Percentiles rank a stretch among this genome's conserved stretches.
Conservation (phyloP, 345 rosid genomes). For the Populus deltoides region DNA sequence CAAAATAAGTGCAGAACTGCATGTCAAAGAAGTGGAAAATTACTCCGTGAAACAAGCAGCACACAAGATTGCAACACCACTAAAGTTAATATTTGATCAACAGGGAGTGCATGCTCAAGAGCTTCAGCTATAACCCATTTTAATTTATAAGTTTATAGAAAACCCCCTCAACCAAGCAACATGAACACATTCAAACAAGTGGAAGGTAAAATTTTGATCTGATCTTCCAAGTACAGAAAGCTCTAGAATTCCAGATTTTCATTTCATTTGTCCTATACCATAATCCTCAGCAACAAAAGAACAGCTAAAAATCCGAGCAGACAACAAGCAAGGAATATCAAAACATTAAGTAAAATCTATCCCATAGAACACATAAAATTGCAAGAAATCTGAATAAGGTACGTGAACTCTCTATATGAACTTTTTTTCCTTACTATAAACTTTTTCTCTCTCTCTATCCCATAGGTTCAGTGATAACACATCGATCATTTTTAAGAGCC, state of each 20-base stretch:
- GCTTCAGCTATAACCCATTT: background rate
- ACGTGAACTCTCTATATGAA: background rate
- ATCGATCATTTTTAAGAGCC: background rate
- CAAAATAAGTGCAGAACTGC: constrained; percentile 89
- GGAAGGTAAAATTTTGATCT: background rate
- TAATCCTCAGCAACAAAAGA: background rate
- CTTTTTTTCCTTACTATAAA: background rate
- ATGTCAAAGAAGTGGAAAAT: constrained; percentile 69
- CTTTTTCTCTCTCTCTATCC: too few relatives aligned
- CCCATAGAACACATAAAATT: background rate
- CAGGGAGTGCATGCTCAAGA: background rate
- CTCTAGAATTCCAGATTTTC: background rate
- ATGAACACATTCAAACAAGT: too few relatives aligned
- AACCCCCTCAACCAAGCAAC: background rate
- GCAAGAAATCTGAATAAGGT: background rate
- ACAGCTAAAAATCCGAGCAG: background rate
- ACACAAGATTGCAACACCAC: background rate
- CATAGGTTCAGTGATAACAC: background rate
- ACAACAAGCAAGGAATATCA: background rate
- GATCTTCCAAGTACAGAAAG: background rate
- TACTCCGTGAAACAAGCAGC: constrained; percentile 47
- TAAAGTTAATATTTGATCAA: background rate
- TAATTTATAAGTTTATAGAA: background rate
- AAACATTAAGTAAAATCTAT: background rate
- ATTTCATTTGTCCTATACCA: background rate